phyloP scores from a whole-genome alignment of 176 grass and related monocot species.

The Rhynchospora tenuis region DNA sequence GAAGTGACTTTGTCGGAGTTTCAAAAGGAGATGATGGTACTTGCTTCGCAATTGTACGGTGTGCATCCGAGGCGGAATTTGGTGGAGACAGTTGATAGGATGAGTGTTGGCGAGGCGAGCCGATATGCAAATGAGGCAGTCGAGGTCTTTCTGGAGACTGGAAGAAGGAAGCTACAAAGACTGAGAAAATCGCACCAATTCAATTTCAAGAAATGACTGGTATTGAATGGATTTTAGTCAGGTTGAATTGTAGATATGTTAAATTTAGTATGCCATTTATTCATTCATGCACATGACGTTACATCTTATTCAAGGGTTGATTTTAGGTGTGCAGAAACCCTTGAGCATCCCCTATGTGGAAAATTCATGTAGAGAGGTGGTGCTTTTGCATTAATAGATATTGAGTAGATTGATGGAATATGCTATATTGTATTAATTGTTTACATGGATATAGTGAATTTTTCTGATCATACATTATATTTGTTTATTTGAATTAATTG shows the following conservation, averaged over 20 bases:
- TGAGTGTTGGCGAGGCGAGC: slow-evolving; percentile 12
- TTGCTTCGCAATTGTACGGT: slow-evolving; percentile 24
- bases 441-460: background rate
- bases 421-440: background rate
- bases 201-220: background rate
- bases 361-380: background rate
- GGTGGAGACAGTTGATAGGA: background rate
- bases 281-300: background rate
- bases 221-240: background rate
- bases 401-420: background rate
- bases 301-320: background rate
- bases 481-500: too few relatives aligned
- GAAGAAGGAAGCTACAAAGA: background rate
- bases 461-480: too few relatives aligned
- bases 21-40: slow-evolving; percentile 26
- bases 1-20: slow-evolving; percentile 16
- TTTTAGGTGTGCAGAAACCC: background rate
- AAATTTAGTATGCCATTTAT: background rate
- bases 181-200: background rate
- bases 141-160: background rate
- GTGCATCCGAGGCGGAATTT: slow-evolving; percentile 3
- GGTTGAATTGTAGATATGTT: background rate
- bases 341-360: background rate
- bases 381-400: background rate
- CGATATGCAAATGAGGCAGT: slow-evolving; percentile 24